A percentile compares a stretch with the other conserved stretches of the same genome.
Evolutionary conservation across 805 yeast genomes (phyloP).

Genomic region (Spathaspora hagerdaliae): DNA sequence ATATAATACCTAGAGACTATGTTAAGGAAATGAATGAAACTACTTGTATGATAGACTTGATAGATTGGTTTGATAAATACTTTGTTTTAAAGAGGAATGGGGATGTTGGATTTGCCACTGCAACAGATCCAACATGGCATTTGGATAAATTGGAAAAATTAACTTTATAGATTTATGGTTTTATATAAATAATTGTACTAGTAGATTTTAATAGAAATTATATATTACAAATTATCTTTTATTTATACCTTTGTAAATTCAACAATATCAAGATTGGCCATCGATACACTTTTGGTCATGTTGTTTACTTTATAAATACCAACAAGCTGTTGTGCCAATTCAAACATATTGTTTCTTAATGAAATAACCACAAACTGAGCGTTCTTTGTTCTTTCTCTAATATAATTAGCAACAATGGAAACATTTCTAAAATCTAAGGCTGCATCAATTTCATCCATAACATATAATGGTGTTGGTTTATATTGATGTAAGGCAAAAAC

Average conservation of each 20-base stretch:
- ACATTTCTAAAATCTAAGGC: slow-evolving; percentile 97
- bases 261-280: slow-evolving; percentile 5
- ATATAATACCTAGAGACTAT: slow-evolving; percentile 28
- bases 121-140: slow-evolving; percentile 23
- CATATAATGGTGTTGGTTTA: slow-evolving; percentile 95
- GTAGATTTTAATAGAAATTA: not conserved
- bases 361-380: slow-evolving; percentile 97
- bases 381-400: slow-evolving; percentile 90
- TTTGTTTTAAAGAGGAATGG: slow-evolving; percentile 65
- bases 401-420: slow-evolving; percentile 95
- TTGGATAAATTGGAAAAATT: slow-evolving; percentile 1
- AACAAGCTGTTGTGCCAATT: slow-evolving; percentile 86
- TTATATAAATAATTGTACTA: not conserved
- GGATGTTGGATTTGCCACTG: slow-evolving; percentile 66
- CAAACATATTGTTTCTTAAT: slow-evolving; percentile 95
- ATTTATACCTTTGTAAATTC: not conserved
- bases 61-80: slow-evolving; percentile 77
- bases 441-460: slow-evolving; percentile 99
- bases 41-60: slow-evolving; percentile 53
- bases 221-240: no score
- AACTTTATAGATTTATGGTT: not conserved
- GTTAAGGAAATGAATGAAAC: slow-evolving; percentile 59
- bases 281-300: slow-evolving; percentile 83
- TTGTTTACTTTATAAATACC: slow-evolving; percentile 93
- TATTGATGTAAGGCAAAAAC: slow-evolving; percentile 95